Base-by-base conservation (phyloP, 148 eudicot genomes). In the Bassia scoparia region DNA sequence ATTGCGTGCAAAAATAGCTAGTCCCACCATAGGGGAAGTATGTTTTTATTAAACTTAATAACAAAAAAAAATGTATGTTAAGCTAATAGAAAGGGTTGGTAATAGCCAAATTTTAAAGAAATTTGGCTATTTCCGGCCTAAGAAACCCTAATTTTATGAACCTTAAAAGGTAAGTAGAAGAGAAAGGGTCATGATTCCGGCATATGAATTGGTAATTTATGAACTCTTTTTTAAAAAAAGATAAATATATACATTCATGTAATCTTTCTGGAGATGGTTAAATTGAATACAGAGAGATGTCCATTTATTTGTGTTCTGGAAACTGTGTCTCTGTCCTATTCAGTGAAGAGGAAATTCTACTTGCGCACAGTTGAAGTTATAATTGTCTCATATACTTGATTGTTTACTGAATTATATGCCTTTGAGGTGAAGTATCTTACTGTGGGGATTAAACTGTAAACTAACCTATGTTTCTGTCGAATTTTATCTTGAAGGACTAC, bases 401-500 rank as follows among this genome's bases (percentile, higher is more conserved):
- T 41, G 55, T 61, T 67, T 41, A 18, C 34, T 34, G 27, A 44
- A 41, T 27, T 31, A 24, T 68, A 43, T 64, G 55, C 35, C 60
- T 73, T 17, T 18, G 31, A 12, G 37, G 7, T 69, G 49, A 56
- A 24, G 50, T 58, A 17, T 71, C 48, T 24, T 37, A 41, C 24
- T 53, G n/a, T 24, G 33, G 20, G 24, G 15, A 52, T 63, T 26
- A 21, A 54, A 21, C 61, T 56, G 55, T 52, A 23, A 63, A 70
- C 67, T 77, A 17, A 74, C 65, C 44, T 10, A 27, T 49, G 66
- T 67, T 35, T 33, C 10, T 30, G 9, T 71, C 55, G 29, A 56
- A 60, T 74, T 68, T 72, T 23, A 46, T 72, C 73, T 48, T 71
- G 74, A 81, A 88, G 92, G 92, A 88, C 78, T 88, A 84, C 80